A percentile compares a stretch with the other conserved stretches of the same genome.
Evolutionary conservation across 1,139 yeast species (phyloP).

Genomic region (Kodamaea anthophila): DNA sequence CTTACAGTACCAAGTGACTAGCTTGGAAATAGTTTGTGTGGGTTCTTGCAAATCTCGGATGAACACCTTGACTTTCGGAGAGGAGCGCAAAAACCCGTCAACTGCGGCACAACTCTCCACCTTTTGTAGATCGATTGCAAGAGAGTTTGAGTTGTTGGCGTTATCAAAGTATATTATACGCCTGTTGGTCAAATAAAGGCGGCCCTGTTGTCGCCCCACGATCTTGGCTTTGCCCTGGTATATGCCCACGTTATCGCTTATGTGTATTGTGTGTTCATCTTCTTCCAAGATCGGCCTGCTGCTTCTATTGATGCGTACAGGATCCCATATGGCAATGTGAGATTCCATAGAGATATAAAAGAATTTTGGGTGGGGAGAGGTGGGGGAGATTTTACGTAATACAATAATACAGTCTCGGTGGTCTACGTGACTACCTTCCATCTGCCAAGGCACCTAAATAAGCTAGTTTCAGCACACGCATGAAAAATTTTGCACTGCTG

Average conservation of each 20-base stretch:
- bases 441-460: no score
- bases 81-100: slow-evolving; percentile 66
- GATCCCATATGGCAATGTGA: slow-evolving; percentile 28
- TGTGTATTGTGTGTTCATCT: slow-evolving; percentile 37
- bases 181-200: slow-evolving; percentile 68
- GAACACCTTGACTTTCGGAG: slow-evolving; percentile 61
- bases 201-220: slow-evolving; percentile 60
- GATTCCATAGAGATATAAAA: no score
- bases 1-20: slow-evolving; percentile 70
- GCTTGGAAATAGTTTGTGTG: slow-evolving; percentile 1
- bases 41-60: slow-evolving; percentile 7
- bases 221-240: slow-evolving; percentile 70
- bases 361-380: no score
- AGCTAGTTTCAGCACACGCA: no score
- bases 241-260: slow-evolving; percentile 56
- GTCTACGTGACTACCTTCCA: no score
- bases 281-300: slow-evolving; percentile 40
- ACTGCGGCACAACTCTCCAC: slow-evolving; percentile 42
- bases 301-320: slow-evolving; percentile 36
- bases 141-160: slow-evolving; percentile 33
- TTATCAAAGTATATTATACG: slow-evolving; percentile 72
- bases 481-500: no score
- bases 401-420: no score
- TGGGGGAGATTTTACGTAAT: no score
- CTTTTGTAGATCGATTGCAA: slow-evolving; percentile 45